Evolutionary conservation across 1,139 yeast genomes (phyloP).

Genomic region (Blastobotrys petasosporus): DNA sequence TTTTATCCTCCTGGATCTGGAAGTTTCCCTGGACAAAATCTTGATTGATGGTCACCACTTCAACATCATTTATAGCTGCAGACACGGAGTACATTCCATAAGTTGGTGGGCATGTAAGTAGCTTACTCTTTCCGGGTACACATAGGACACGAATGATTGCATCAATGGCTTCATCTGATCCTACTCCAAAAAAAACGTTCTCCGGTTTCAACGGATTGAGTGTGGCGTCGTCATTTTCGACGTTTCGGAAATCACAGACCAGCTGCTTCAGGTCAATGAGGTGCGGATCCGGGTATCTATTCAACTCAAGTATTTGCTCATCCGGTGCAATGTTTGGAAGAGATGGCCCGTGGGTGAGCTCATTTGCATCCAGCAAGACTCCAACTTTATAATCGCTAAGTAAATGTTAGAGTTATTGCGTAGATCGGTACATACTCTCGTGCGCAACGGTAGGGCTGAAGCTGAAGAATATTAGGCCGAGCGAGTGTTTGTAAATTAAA

Average conservation of each 20-base stretch:
- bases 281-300: constrained; percentile 97
- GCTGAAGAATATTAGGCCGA: constrained; percentile 72
- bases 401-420: constrained; percentile 4
- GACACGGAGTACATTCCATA: constrained; percentile 95
- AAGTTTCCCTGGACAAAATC: constrained; percentile 45
- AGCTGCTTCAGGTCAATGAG: constrained; percentile 72
- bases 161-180: constrained; percentile 95
- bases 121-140: constrained; percentile 72
- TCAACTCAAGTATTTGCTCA: constrained; percentile 47
- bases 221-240: constrained; percentile 27
- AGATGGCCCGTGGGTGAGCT: constrained; percentile 90
- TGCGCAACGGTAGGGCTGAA: constrained; percentile 94
- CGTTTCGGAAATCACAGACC: constrained; percentile 65
- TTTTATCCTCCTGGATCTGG: constrained; percentile 56
- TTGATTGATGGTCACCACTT: constrained; percentile 64
- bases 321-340: constrained; percentile 37
- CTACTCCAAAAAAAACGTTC: constrained; percentile 89
- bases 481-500: constrained; percentile 57
- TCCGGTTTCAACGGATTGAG: constrained; percentile 44
- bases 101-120: constrained; percentile 89
- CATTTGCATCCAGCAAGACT: constrained; percentile 87
- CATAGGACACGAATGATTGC: constrained; percentile 80
- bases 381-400: constrained; percentile 70
- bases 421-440: constrained; percentile 48
- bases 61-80: constrained; percentile 84